Evolutionary conservation across 768 basidiomycete species (phyloP).

Genomic region (Mycena chlorophos): DNA sequence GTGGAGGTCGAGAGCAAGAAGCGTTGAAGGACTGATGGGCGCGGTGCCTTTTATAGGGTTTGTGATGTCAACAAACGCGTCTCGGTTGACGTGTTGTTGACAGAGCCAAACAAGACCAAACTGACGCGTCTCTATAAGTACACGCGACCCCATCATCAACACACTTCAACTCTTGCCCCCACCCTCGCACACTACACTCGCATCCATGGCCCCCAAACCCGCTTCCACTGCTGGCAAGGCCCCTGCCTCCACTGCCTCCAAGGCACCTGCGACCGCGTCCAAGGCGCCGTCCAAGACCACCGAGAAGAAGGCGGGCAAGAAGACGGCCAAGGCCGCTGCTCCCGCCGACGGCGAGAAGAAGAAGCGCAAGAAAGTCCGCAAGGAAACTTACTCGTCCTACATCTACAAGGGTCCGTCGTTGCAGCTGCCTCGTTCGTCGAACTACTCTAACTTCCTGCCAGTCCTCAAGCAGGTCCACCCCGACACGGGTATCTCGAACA

Average conservation of each 20-base stretch:
- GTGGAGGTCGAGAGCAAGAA: background rate
- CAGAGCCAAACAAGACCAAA: conserved; percentile 44
- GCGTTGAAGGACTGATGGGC: background rate
- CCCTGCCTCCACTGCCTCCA: conserved; percentile 53
- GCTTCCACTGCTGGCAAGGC: conserved; percentile 65
- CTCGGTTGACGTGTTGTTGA: conserved; percentile 15
- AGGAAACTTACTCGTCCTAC: conserved; percentile 82
- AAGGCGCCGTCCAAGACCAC: conserved; percentile 74
- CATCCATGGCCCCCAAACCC: conserved; percentile 66
- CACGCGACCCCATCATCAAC: conserved; percentile 5
- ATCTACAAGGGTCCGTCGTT: conserved; percentile 67
- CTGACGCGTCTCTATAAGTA: conserved; percentile 49
- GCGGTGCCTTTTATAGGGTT: background rate
- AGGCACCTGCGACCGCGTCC: conserved; percentile 62
- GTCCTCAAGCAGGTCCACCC: conserved; percentile 91
- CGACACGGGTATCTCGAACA: conserved; percentile 90
- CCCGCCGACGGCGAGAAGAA: conserved; percentile 67
- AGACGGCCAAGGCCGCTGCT: conserved; percentile 25
- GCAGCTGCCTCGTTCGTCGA: background rate
- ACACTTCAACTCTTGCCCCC: conserved; percentile 26
- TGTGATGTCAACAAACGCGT: background rate
- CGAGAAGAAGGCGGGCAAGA: conserved; percentile 2
- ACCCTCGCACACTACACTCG: conserved; percentile 18
- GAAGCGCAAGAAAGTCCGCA: conserved; percentile 74
- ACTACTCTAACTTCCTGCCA: conserved; percentile 26